These are phyloP conservation scores for Metschnikowia amazonensis DNA, from an alignment of 805 yeast species.

Conservation along the genomic window DNA sequence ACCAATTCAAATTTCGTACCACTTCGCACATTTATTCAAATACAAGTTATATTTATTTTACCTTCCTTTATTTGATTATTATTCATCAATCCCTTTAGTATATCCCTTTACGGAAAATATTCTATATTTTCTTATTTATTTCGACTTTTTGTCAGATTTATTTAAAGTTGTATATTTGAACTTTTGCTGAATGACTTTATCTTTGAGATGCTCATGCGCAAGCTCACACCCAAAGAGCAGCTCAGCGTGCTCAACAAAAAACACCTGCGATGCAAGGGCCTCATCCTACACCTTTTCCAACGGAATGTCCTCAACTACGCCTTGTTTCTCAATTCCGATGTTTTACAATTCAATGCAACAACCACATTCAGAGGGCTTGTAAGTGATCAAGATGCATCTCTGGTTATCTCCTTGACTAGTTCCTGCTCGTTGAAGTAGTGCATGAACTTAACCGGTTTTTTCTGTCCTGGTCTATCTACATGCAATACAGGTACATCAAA, in stretches of 20 bases:
- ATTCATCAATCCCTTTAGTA: too few relatives aligned
- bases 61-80: too few relatives aligned
- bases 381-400: neutral
- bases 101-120: too few relatives aligned
- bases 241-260: conserved; percentile 38
- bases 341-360: conserved; percentile 7
- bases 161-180: too few relatives aligned
- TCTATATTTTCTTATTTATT: too few relatives aligned
- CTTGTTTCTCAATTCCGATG: conserved; percentile 14
- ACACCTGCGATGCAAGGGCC: conserved; percentile 27
- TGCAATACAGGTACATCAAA: conserved; percentile 80
- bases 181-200: conserved; percentile 30
- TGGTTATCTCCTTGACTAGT: conserved; percentile 20
- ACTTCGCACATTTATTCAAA: too few relatives aligned
- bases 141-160: too few relatives aligned
- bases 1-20: too few relatives aligned
- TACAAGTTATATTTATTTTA: too few relatives aligned
- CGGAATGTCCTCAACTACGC: conserved; percentile 37
- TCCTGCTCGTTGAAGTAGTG: conserved; percentile 59
- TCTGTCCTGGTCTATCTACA: conserved; percentile 47
- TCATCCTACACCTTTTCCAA: conserved; percentile 47
- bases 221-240: conserved; percentile 43
- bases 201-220: conserved; percentile 49
- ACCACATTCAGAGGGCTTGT: neutral
- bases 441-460: conserved; percentile 57